Percentiles rank a stretch among this genome's conserved stretches.
phyloP scores from a whole-genome alignment of 352 stramenopile genomes.

The Globisporangium cylindrosporum region DNA sequence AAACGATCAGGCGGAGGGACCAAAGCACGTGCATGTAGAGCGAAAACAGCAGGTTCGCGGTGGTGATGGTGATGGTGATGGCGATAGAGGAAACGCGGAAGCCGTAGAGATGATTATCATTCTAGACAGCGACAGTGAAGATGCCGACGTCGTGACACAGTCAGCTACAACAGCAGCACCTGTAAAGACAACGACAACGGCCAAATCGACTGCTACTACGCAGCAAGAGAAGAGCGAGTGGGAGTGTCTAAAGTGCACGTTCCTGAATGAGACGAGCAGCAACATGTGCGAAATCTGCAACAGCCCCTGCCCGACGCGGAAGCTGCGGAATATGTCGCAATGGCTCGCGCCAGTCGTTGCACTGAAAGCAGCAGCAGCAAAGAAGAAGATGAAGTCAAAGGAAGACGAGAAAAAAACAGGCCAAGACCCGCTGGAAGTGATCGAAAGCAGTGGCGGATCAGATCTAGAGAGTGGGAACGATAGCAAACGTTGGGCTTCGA shows the following conservation, averaged over 20 bases:
- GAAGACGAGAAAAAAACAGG: neutral
- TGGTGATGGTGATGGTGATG: neutral
- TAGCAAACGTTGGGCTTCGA: neutral
- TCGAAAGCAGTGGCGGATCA: slow-evolving; percentile 36
- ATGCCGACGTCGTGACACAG: slow-evolving; percentile 18
- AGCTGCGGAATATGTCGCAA: slow-evolving; percentile 36
- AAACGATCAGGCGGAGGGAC: neutral
- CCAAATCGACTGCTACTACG: neutral
- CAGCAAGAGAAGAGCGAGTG: slow-evolving; percentile 20
- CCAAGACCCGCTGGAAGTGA: slow-evolving; percentile 21
- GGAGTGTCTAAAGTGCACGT: slow-evolving; percentile 49
- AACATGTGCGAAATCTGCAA: slow-evolving; percentile 41
- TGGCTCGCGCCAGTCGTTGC: slow-evolving; percentile 27
- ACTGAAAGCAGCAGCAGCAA: slow-evolving; percentile 1
- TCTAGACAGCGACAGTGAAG: slow-evolving; percentile 28
- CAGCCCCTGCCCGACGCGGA: slow-evolving; percentile 20
- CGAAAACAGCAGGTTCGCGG: neutral
- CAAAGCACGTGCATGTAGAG: neutral
- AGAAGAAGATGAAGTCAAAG: neutral
- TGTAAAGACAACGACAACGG: neutral
- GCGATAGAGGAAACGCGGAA: neutral
- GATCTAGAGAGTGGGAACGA: slow-evolving; percentile 13
- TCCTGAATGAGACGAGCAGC: slow-evolving; percentile 31
- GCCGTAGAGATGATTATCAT: neutral
- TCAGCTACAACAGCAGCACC: neutral